These are phyloP conservation scores for Pyrus communis DNA, from an alignment of 306 rosid genomes.

Conservation along the genomic window DNA sequence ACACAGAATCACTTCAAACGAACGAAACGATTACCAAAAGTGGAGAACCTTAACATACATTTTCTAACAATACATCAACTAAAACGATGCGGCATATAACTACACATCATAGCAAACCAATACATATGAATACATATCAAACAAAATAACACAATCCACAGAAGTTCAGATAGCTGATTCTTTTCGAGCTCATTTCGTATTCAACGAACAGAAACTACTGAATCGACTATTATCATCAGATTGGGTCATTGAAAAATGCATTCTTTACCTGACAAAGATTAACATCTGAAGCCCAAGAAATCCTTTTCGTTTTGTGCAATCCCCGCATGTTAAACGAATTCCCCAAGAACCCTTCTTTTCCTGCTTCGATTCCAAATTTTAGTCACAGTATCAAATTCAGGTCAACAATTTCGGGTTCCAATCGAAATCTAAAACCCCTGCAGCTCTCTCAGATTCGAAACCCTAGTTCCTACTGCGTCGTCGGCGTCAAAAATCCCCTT, in stretches of 20 bases:
- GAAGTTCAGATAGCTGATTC: neutral
- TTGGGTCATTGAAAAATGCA: slow-evolving; percentile 25
- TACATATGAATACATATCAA: neutral
- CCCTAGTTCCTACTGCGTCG: slow-evolving; percentile 29
- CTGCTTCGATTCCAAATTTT: slow-evolving; percentile 18
- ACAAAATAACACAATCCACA: neutral
- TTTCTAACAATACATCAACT: neutral
- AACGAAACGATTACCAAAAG: neutral
- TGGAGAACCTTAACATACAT: neutral
- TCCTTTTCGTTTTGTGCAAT: slow-evolving; percentile 59
- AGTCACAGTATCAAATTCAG: slow-evolving; percentile 9
- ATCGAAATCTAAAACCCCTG: slow-evolving; percentile 2
- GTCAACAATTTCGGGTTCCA: neutral
- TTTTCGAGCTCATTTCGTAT: neutral
- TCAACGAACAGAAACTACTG: neutral
- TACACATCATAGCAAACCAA: neutral
- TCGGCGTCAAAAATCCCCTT: neutral
- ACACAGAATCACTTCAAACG: neutral
- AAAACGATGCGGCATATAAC: neutral
- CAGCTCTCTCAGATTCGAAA: slow-evolving; percentile 24
- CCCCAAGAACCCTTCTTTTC: slow-evolving; percentile 14
- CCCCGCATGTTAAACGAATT: slow-evolving; percentile 54
- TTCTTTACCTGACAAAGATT: slow-evolving; percentile 85
- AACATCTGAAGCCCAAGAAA: slow-evolving; percentile 85
- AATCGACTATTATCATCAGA: slow-evolving; percentile 20